phyloP scores from a whole-genome alignment of 1,284 basidiomycete genomes.

The Moesziomyces globuligerus region DNA sequence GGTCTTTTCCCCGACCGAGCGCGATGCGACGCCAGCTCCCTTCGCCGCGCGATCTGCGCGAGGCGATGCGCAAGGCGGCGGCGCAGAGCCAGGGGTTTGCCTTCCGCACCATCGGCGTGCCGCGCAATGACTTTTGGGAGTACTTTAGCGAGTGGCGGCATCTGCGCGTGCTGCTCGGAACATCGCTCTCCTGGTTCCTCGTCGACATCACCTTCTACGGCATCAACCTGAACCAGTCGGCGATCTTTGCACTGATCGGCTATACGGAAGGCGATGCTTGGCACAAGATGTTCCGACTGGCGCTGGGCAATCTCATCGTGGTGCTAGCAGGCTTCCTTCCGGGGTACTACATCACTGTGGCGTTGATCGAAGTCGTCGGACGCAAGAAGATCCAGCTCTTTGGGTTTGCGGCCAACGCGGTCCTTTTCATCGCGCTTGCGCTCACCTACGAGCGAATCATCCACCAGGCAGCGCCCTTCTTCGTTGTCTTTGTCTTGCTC shows the following conservation, averaged over 20 bases:
- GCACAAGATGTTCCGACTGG: slow-evolving; percentile 71
- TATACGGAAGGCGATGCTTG: slow-evolving; percentile 68
- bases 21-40: slow-evolving; percentile 19
- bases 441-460: slow-evolving; percentile 49
- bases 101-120: slow-evolving; percentile 28
- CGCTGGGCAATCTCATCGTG: slow-evolving; percentile 65
- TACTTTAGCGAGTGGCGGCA: slow-evolving; percentile 54
- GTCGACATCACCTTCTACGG: slow-evolving; percentile 80
- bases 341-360: slow-evolving; percentile 55
- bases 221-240: slow-evolving; percentile 80
- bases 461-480: slow-evolving; percentile 73
- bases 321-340: slow-evolving; percentile 56
- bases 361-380: slow-evolving; percentile 44
- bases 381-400: slow-evolving; percentile 62
- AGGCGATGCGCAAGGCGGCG: slow-evolving; percentile 19
- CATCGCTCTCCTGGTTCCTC: slow-evolving; percentile 52
- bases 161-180: slow-evolving; percentile 45
- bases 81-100: slow-evolving; percentile 41
- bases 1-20: slow-evolving; percentile 3
- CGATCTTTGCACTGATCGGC: slow-evolving; percentile 76
- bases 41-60: slow-evolving; percentile 25
- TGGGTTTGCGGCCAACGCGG: slow-evolving; percentile 57
- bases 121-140: slow-evolving; percentile 28
- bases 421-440: slow-evolving; percentile 59
- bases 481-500: slow-evolving; percentile 79